Conservation (phyloP, 495 filamentous ascomycete species). For the Lasiosphaeria miniovina region DNA sequence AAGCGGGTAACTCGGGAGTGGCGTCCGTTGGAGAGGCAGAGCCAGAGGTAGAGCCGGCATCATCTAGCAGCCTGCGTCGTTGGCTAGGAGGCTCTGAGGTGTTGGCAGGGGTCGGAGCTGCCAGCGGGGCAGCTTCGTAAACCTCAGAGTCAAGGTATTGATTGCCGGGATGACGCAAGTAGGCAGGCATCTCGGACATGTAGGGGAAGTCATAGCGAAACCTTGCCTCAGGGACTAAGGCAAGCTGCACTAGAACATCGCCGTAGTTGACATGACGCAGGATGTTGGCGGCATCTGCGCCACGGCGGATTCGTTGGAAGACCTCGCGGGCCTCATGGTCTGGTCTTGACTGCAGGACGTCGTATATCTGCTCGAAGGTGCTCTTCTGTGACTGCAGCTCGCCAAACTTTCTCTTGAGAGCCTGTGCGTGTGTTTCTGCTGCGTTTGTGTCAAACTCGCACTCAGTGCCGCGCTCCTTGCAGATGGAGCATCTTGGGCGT, state of each 20-base stretch:
- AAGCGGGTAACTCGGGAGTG: slow-evolving; percentile 13
- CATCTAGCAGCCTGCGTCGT: background rate
- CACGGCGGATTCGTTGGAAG: slow-evolving; percentile 35
- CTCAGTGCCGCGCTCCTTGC: slow-evolving; percentile 30
- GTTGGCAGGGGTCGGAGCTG: background rate
- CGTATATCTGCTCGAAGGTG: slow-evolving; percentile 35
- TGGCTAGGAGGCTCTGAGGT: slow-evolving; percentile 1
- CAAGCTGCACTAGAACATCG: slow-evolving; percentile 38
- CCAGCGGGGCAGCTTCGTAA: slow-evolving; percentile 23
- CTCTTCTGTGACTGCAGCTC: slow-evolving; percentile 35
- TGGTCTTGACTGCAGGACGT: slow-evolving; percentile 30
- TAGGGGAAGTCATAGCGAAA: slow-evolving; percentile 44
- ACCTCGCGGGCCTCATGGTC: slow-evolving; percentile 36
- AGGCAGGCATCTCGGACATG: slow-evolving; percentile 35
- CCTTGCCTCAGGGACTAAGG: slow-evolving; percentile 35
- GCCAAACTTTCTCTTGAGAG: slow-evolving; percentile 39
- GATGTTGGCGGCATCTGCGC: slow-evolving; percentile 33
- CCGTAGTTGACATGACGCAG: slow-evolving; percentile 39
- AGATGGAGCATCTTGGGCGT: slow-evolving; percentile 36
- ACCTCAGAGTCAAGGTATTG: slow-evolving; percentile 40
- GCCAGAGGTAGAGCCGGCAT: background rate
- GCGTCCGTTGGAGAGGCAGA: slow-evolving; percentile 5
- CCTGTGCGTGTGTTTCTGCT: slow-evolving; percentile 40
- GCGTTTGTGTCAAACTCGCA: slow-evolving; percentile 40
- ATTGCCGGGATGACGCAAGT: slow-evolving; percentile 29